Conservation (phyloP, 139 green algal genomes). For the Ettlia oleoabundans region DNA sequence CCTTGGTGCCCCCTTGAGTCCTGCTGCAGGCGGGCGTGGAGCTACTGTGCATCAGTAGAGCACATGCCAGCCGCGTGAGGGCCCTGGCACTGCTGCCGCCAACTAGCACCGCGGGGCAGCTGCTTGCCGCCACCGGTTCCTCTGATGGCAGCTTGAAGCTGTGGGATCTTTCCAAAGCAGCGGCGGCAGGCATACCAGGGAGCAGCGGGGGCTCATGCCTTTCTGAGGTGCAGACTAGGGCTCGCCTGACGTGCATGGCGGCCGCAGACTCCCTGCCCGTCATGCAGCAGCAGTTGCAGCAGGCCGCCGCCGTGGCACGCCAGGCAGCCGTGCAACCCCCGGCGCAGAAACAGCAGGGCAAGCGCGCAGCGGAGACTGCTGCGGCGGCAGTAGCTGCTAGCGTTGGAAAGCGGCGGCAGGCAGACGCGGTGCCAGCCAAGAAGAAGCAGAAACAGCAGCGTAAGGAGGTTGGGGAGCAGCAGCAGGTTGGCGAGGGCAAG, state of each 20-base stretch:
- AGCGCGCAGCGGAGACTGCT: neutral
- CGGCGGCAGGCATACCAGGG: neutral
- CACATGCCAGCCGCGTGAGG: slow-evolving; percentile 38
- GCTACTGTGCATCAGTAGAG: slow-evolving; percentile 39
- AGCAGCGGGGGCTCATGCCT: slow-evolving; percentile 21
- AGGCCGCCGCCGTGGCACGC: slow-evolving; percentile 7
- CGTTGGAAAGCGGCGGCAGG: neutral
- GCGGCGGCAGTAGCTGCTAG: neutral
- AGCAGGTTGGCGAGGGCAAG: slow-evolving; percentile 8
- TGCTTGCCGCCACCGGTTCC: slow-evolving; percentile 58
- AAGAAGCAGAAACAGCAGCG: no score
- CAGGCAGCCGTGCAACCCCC: neutral
- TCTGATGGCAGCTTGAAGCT: slow-evolving; percentile 76
- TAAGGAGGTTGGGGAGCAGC: no score
- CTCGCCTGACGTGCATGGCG: slow-evolving; percentile 42
- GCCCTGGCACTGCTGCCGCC: neutral
- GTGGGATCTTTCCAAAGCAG: slow-evolving; percentile 57
- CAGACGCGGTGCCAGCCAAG: slow-evolving; percentile 2
- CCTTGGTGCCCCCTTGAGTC: neutral
- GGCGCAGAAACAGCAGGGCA: slow-evolving; percentile 15
- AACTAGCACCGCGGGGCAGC: neutral
- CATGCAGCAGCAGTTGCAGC: slow-evolving; percentile 22
- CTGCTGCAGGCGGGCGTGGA: slow-evolving; percentile 12
- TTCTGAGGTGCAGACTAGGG: slow-evolving; percentile 23
- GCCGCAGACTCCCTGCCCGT: slow-evolving; percentile 11